Base-by-base conservation (phyloP, 805 yeast genomes). In the Tetrapisispora phaffii region DNA sequence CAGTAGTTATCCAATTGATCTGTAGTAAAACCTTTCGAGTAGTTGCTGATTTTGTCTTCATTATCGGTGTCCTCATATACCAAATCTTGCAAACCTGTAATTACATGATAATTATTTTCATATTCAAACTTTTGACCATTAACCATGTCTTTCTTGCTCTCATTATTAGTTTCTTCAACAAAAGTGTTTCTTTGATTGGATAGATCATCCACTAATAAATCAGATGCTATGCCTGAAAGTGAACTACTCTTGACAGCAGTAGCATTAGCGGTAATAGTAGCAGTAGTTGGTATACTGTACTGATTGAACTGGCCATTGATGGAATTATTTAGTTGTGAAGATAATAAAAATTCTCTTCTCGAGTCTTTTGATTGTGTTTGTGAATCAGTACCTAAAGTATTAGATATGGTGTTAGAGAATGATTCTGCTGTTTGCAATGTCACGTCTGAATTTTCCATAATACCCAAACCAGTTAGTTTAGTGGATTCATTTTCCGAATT, bases 1-100 rank as follows among this genome's bases (percentile, higher is more conserved):
- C 67, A 62, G 46, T 59, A 62, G 35, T 55, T 57, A 46, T 62
- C 67, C 28, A 67, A 56, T 62, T 62, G 66, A 57, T 55, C 71
- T 3, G 57, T 62, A 4, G 65, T 62, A 35, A 57, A 58, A 2
- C 57, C 58, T 34, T 59, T 62, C 17, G 62, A 61, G 44, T 52
- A 54, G 29, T 55, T 60, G 40, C 62, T 60, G 13, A 57, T 53
- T 12, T 53, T 53, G 19, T 56, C 58, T 7, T 61, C 56, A 39
- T 51, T 50, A 37, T 59, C 66, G 1, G 55, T 50, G 41, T 62
- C 67, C 23, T 60, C 62, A 41, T 51, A 56, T 16, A 61, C 58
- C 55, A 62, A 56, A 47, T 60, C 57, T 48, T 59, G 58, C 24
- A 63, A 46, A n/a, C 66, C 63, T 17, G 57, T 57, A 21, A 62